Conservation (phyloP, 2,329 filamentous ascomycete species). For the Colletotrichum noveboracense region DNA sequence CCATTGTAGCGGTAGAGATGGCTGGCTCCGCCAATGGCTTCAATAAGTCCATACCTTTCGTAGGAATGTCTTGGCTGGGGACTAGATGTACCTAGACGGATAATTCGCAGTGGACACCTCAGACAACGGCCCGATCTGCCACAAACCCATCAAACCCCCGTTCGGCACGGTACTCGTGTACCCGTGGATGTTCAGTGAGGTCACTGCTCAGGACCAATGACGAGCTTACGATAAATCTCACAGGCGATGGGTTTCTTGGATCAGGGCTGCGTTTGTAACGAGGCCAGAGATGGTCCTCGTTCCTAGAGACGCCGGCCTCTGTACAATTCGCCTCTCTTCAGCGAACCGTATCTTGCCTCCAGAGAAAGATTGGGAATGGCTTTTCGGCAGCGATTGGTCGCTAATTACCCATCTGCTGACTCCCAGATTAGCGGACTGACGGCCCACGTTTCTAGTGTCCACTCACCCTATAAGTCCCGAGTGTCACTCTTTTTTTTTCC, state of each 20-base stretch:
- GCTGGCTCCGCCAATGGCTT: not conserved
- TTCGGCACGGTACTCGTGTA: not conserved
- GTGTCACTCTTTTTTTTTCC: not conserved
- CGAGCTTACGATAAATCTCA: not conserved
- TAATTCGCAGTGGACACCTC: not conserved
- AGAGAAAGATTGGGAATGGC: not conserved
- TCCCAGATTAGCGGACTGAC: not conserved
- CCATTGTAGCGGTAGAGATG: not conserved
- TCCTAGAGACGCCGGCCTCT: not conserved
- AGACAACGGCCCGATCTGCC: not conserved
- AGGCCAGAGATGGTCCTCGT: not conserved
- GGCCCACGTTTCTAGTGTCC: not conserved
- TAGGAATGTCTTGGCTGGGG: not conserved
- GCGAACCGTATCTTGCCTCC: not conserved
- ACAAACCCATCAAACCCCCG: not conserved
- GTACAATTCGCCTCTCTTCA: not conserved
- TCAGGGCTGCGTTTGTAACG: not conserved
- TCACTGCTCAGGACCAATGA: not conserved
- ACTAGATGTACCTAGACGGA: not conserved
- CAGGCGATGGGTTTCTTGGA: not conserved
- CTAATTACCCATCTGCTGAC: not conserved
- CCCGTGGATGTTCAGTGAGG: not conserved
- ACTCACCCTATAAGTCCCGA: not conserved
- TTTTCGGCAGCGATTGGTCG: not conserved
- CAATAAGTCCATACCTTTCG: not conserved